Evolutionary conservation across 345 rosid species (phyloP).

Genomic region (Gossypium turneri): DNA sequence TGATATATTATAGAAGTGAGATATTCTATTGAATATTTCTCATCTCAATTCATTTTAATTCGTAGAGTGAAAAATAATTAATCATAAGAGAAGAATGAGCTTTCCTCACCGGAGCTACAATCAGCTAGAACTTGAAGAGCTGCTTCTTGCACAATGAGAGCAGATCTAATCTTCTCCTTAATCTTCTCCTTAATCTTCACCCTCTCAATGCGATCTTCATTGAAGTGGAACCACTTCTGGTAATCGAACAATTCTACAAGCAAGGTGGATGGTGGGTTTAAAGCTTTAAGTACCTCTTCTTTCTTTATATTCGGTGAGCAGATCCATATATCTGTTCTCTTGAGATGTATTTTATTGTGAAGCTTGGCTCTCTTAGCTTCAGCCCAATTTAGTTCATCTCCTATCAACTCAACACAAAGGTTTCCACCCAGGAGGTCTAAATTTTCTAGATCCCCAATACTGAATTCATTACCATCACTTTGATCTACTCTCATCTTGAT

Average conservation of each 20-base stretch:
- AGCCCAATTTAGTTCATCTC: background rate
- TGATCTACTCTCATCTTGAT: background rate
- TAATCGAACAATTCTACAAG: background rate
- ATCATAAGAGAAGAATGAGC: background rate
- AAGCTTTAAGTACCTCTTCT: background rate
- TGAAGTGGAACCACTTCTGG: background rate
- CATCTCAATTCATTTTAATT: too few relatives aligned
- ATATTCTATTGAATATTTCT: background rate
- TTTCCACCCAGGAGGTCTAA: background rate
- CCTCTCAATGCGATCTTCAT: too few relatives aligned
- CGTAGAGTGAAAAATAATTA: background rate
- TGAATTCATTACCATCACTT: background rate
- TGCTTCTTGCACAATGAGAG: background rate
- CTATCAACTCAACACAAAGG: background rate
- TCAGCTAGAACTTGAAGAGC: background rate
- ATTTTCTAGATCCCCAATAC: background rate
- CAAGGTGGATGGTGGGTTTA: background rate
- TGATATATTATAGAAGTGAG: too few relatives aligned
- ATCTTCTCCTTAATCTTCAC: background rate
- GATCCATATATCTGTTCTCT: background rate
- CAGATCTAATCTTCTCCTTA: rapidly evolving
- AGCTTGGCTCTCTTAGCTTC: background rate
- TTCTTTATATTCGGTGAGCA: background rate
- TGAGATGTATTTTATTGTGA: background rate
- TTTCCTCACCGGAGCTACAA: background rate